Evolutionary conservation across 805 yeast genomes (phyloP), one percentile per base, ranked within the genome.

Genomic region (Yamadazyma olivae): DNA sequence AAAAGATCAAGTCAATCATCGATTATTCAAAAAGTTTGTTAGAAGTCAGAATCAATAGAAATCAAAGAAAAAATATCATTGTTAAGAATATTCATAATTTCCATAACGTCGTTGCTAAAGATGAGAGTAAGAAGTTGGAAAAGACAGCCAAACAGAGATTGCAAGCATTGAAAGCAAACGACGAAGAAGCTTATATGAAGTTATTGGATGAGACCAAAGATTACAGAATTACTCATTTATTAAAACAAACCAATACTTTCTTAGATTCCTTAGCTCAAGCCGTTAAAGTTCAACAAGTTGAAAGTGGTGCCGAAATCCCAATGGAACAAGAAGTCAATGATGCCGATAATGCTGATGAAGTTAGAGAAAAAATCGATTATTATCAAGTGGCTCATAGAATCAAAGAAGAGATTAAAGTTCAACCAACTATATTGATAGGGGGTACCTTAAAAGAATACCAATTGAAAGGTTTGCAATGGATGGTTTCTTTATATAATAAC

Each of bases 131-230:
- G 63, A 75, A 81, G 57, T 61, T 82, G 43, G 93, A 85, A 58
- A 79, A 77, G 55, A 84, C 81, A 19, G 95, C 95, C n/a, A 84
- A 81, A 53, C 90, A 83, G 56, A 83, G 95, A 76, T 74, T 85
- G 61, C 89, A 82, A 52, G 93, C 93, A 19, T 75, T 85, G 69
- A 83, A 82, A 58, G 85, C 90, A 13, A 84, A 85, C 56, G 95
- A 85, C 66, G 95, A 85, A 59, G 95, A 85, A 54, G 93, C 93
- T 2, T 85, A 85, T 64, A 74, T 85, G 56, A 84, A 84, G 54
- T 74, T 85, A 52, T 71, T 85, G 57, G 93, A 85, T 56, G 89
- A 84, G 60, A 85, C 95, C 3, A 85, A 85, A 57, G 95, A 85
- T 63, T 84, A 87, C 27, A 78, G 95, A 75, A 81, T 85, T 49